Conservation (phyloP, 2,329 filamentous ascomycete genomes). For the Penicillium verrucosum region DNA sequence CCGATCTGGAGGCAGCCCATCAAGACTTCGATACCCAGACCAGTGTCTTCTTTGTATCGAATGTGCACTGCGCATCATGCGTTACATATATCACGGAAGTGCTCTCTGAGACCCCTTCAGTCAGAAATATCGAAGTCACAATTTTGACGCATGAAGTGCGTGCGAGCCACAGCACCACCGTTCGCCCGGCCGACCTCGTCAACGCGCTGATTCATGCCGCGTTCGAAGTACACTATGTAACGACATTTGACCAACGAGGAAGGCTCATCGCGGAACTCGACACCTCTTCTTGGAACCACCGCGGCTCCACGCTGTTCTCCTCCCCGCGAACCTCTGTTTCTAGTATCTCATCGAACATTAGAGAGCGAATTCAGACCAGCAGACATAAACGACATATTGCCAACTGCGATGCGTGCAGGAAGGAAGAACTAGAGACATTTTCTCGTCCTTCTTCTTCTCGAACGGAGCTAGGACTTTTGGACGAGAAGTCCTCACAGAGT, state of each 20-base stretch:
- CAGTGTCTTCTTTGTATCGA: conserved; percentile 45
- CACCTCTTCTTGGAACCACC: conserved; percentile 31
- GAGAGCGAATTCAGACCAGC: conserved; percentile 16
- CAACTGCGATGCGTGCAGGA: conserved; percentile 51
- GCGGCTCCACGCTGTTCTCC: conserved; percentile 25
- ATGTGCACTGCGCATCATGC: conserved; percentile 50
- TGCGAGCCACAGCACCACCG: conserved; percentile 36
- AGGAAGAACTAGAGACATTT: conserved; percentile 33
- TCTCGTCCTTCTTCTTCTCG: conserved; percentile 14
- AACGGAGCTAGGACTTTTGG: conserved; percentile 11
- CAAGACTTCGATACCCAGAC: conserved; percentile 7
- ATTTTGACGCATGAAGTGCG: conserved; percentile 45
- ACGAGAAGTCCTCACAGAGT: conserved; percentile 12
- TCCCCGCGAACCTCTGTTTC: conserved; percentile 19
- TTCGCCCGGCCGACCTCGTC: conserved; percentile 35
- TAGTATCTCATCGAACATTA: conserved; percentile 20
- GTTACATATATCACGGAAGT: conserved; percentile 46
- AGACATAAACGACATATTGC: conserved; percentile 43
- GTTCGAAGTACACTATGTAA: conserved; percentile 48
- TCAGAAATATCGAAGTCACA: conserved; percentile 41
- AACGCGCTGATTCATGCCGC: conserved; percentile 43
- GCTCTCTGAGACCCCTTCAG: conserved; percentile 36
- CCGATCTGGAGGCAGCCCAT: conserved; percentile 12
- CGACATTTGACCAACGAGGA: conserved; percentile 37
- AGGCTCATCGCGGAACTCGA: conserved; percentile 35